A percentile compares a stretch with the other conserved stretches of the same genome.
Conservation (phyloP, 2,329 filamentous ascomycete species). For the Ophiostoma angusticollis region DNA sequence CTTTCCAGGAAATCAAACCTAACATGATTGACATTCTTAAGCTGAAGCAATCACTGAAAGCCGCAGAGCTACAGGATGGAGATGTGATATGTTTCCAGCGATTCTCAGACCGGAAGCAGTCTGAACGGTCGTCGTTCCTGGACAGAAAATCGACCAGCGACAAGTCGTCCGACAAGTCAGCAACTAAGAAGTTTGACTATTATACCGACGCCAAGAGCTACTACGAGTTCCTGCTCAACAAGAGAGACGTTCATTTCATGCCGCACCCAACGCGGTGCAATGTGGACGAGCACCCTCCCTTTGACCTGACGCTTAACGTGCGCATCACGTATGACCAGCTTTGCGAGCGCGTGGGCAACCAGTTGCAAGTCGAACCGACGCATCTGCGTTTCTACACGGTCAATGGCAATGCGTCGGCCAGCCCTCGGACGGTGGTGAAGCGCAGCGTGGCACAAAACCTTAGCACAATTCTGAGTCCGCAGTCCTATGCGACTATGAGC, state of each 20-base stretch:
- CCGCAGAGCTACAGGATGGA: slow-evolving; percentile 90
- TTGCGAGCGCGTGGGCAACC: slow-evolving; percentile 67
- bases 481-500: slow-evolving; percentile 58
- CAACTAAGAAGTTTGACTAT: slow-evolving; percentile 32
- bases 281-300: slow-evolving; percentile 47
- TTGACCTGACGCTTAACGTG: slow-evolving; percentile 67
- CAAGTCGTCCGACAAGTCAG: slow-evolving; percentile 22
- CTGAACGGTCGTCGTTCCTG: slow-evolving; percentile 14
- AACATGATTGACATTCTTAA: slow-evolving; percentile 95
- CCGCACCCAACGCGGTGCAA: slow-evolving; percentile 49
- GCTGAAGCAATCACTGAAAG: slow-evolving; percentile 73
- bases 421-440: slow-evolving; percentile 67
- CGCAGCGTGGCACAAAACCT: slow-evolving; percentile 59
- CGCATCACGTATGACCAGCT: slow-evolving; percentile 87
- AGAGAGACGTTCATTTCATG: slow-evolving; percentile 64
- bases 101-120: slow-evolving; percentile 34
- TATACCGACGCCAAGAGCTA: slow-evolving; percentile 67
- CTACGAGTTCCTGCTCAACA: slow-evolving; percentile 87
- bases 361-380: slow-evolving; percentile 64
- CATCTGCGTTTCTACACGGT: slow-evolving; percentile 89
- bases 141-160: neutral
- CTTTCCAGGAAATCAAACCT: slow-evolving; percentile 72
- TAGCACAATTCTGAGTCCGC: slow-evolving; percentile 62
- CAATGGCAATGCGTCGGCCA: slow-evolving; percentile 54
- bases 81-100: slow-evolving; percentile 94